Conservation (phyloP, 2,329 filamentous ascomycete genomes). For the Aspergillus aculeatinus region DNA sequence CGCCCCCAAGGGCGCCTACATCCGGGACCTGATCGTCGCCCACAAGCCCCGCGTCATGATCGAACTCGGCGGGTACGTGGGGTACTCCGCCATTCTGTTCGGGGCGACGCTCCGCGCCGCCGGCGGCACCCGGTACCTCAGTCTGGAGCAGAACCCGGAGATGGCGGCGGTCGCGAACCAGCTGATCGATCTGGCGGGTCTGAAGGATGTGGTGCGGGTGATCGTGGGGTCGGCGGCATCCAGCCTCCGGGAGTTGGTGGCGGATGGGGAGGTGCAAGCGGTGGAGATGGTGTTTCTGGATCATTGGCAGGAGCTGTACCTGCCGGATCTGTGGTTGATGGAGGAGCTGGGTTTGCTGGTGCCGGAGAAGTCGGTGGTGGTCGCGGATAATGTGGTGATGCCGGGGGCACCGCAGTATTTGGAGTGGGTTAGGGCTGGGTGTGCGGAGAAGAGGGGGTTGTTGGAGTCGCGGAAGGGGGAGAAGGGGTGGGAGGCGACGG, state of each 20-base stretch:
- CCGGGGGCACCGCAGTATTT: constrained; percentile 49
- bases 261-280: constrained; percentile 49
- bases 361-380: constrained; percentile 48
- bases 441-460: no score
- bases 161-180: constrained; percentile 69
- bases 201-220: constrained; percentile 67
- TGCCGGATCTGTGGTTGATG: constrained; percentile 71
- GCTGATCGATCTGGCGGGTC: constrained; percentile 69
- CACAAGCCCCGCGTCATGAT: background rate
- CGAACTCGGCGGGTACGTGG: constrained; percentile 30
- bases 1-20: no score
- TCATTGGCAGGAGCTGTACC: constrained; percentile 70
- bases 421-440: constrained; percentile 60
- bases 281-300: constrained; percentile 20
- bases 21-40: no score
- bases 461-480: no score
- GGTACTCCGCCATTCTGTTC: constrained; percentile 78
- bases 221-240: constrained; percentile 67
- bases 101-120: constrained; percentile 60
- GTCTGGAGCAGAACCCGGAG: constrained; percentile 70
- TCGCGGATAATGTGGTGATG: constrained; percentile 46
- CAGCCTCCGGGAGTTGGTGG: constrained; percentile 61
- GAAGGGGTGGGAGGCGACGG: no score
- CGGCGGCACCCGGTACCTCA: constrained; percentile 63
- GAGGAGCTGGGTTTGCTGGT: constrained; percentile 67